Evolutionary conservation across 2,329 filamentous ascomycete genomes (phyloP).

Genomic region (Epichloe sp.): DNA sequence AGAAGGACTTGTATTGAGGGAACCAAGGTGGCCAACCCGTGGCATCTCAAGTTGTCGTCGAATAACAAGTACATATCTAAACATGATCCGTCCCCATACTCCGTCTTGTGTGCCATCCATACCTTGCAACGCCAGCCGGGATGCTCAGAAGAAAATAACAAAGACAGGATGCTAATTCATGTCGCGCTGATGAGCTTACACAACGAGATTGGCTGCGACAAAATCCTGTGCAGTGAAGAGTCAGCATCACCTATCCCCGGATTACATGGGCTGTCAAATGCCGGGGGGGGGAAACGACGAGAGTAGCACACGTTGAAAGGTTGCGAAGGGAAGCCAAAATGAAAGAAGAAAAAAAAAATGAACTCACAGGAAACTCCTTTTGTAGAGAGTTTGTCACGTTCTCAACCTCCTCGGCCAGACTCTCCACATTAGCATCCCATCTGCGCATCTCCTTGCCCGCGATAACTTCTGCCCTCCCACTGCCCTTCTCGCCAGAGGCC

Average conservation of each 20-base stretch:
- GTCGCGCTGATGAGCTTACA: constrained; percentile 8
- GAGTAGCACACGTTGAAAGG: too few species aligned
- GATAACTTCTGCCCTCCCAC: constrained; percentile 47
- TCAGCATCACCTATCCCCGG: background rate
- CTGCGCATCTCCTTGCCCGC: constrained; percentile 61
- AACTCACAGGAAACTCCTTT: constrained; percentile 57
- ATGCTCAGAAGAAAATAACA: background rate
- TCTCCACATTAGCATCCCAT: constrained; percentile 84
- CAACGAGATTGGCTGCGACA: constrained; percentile 39
- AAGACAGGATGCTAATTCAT: background rate
- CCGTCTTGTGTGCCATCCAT: background rate
- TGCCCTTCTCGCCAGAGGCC: constrained; percentile 55
- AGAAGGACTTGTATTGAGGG: constrained; percentile 35
- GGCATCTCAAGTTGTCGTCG: background rate
- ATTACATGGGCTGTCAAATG: background rate
- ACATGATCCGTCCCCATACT: background rate
- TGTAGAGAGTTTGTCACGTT: constrained; percentile 71
- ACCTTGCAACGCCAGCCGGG: background rate
- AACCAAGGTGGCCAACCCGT: background rate
- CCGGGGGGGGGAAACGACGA: too few species aligned
- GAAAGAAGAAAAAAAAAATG: too few species aligned
- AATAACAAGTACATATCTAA: background rate
- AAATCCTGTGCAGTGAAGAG: constrained; percentile 30
- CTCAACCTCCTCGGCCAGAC: constrained; percentile 79
- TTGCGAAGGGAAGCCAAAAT: too few species aligned